Base-by-base conservation (phyloP, 805 yeast species). In the Candida coquimbonensis region DNA sequence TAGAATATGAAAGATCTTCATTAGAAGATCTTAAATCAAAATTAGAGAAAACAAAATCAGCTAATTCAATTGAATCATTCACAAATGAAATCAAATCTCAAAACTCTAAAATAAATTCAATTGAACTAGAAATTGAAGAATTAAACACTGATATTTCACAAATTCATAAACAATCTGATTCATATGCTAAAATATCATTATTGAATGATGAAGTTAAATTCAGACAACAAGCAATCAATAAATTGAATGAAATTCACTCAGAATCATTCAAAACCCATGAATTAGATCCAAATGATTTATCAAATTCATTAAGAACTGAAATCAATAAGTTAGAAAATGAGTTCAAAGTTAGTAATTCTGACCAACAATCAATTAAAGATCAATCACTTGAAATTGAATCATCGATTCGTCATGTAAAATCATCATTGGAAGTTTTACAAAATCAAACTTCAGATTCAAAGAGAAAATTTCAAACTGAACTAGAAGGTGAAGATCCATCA, bases 91-190 rank as follows among this genome's bases (percentile, higher is more conserved):
- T 80, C 2, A 64, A 64, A 17, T 51, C 57, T 0, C 67, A 67
- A 9, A 74, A 75, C 38, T 53, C 57, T 11, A 55, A 64, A 32
- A 62, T 78, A 9, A 41, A 61, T 2, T 37, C 56, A 3, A 21
- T 69, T 4, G 81, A 77, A 50, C 53, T 57, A 17, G 70, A 72
- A 21, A 56, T 80, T 11, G 93, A 87, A 9, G 69, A 68, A 0
- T 54, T 80, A 14, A 74, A 75, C 46, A 69, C 69, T 16, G 72
- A 77, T 19, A 67, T 86, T 13, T 57, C 75, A 5, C 63, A 66
- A 14, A 71, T 76, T 4, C 81, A 77, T 53, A 72, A 74, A 53
- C 83, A 78, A 55, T 68, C 84, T 1, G 89, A 81, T 41, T 54
- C 72, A 3, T 67, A 75, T 49, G 83, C 87, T 0, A 78, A 75